Conservation (phyloP, 305 asterid genomes). For the Plantago rigida region DNA sequence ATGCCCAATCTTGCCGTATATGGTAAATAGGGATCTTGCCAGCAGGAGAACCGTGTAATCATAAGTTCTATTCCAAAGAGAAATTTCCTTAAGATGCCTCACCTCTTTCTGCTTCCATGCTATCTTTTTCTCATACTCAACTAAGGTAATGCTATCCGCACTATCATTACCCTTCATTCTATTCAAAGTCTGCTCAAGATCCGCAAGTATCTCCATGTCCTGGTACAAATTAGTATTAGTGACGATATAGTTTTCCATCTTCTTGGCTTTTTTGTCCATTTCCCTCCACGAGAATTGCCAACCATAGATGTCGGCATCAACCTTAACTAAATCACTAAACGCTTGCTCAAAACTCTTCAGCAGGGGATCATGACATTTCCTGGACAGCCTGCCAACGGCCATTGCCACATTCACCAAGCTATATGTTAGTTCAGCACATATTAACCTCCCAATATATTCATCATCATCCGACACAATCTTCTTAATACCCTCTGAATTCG, state of each 20-base stretch:
- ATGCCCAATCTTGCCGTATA: constrained; percentile 56
- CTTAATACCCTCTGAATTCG: constrained; percentile 51
- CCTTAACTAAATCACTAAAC: constrained; percentile 45
- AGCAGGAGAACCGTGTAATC: constrained; percentile 60
- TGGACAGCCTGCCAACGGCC: constrained; percentile 56
- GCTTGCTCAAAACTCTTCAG: constrained; percentile 72
- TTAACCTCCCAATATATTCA: constrained; percentile 46
- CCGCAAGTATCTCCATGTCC: constrained; percentile 71
- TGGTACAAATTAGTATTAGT: constrained; percentile 52
- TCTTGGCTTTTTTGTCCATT: constrained; percentile 66
- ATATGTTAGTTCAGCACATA: constrained; percentile 55
- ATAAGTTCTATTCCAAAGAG: constrained; percentile 68
- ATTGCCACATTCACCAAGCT: constrained; percentile 51
- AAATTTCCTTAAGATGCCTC: constrained; percentile 50
- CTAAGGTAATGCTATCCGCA: constrained; percentile 52
- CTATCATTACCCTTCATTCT: constrained; percentile 53
- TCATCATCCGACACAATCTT: constrained; percentile 66
- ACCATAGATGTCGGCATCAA: constrained; percentile 43
- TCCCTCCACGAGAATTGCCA: constrained; percentile 66
- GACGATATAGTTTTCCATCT: constrained; percentile 52
- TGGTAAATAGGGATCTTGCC: constrained; percentile 64
- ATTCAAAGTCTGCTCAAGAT: constrained; percentile 63
- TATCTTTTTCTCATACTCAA: constrained; percentile 64
- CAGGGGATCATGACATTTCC: constrained; percentile 60
- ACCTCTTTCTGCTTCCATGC: constrained; percentile 64